Percentiles rank a stretch among this genome's conserved stretches.
phyloP scores from a whole-genome alignment of 352 stramenopile species.

The Phytophthora sp. region DNA sequence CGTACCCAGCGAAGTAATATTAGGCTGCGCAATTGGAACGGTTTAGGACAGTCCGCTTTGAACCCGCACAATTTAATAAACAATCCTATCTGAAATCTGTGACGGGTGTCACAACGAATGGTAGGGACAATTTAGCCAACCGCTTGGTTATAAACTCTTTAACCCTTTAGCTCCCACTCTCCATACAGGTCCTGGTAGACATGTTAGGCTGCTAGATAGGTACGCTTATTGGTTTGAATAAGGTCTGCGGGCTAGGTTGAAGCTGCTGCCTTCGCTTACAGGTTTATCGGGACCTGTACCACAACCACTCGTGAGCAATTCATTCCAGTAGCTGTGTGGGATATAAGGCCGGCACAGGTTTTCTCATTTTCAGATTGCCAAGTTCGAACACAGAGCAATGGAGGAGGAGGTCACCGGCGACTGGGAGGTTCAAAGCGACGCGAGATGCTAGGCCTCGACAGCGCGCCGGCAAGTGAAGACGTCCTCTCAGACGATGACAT shows the following conservation, averaged over 20 bases:
- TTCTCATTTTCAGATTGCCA: not conserved
- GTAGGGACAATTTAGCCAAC: too few relatives aligned
- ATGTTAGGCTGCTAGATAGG: not conserved
- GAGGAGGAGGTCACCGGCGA: not conserved
- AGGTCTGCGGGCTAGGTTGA: not conserved
- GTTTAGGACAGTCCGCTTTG: too few relatives aligned
- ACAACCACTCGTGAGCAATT: not conserved
- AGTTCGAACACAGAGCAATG: not conserved
- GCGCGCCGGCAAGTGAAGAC: not conserved
- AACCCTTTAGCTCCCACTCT: not conserved
- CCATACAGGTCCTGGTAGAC: not conserved
- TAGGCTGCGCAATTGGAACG: too few relatives aligned
- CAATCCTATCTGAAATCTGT: too few relatives aligned
- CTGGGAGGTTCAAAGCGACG: not conserved
- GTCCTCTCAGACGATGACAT: not conserved
- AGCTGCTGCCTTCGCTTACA: not conserved
- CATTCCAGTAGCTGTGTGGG: not conserved
- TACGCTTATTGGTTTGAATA: not conserved
- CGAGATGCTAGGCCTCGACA: not conserved
- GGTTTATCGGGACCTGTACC: not conserved
- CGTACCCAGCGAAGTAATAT: too few relatives aligned
- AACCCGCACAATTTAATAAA: too few relatives aligned
- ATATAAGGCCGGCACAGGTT: not conserved
- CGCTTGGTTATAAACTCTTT: too few relatives aligned
- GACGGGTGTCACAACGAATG: too few relatives aligned